Evolutionary conservation across 768 basidiomycete species (phyloP).

Genomic region (Dacryopinax primogenitus): DNA sequence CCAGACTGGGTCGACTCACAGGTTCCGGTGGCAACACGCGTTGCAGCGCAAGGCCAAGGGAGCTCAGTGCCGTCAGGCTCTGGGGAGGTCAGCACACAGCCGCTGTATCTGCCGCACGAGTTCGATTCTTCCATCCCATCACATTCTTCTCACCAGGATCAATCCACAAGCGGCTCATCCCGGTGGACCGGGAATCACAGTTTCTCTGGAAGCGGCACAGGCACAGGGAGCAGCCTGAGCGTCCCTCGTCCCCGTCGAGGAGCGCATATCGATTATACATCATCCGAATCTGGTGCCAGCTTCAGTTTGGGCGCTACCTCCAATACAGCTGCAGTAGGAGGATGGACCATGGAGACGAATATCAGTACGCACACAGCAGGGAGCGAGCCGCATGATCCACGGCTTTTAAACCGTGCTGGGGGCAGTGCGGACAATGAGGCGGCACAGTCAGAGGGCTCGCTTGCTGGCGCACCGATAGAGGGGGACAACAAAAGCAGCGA

Average conservation of each 20-base stretch:
- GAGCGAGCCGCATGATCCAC: not conserved
- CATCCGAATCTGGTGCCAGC: not conserved
- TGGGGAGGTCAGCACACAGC: not conserved
- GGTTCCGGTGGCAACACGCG: not conserved
- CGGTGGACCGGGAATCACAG: not conserved
- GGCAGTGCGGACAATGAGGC: slow-evolving; percentile 3
- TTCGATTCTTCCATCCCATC: not conserved
- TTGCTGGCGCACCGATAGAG: not conserved
- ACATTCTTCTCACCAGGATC: not conserved
- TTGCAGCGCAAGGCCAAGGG: not conserved
- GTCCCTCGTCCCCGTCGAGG: not conserved
- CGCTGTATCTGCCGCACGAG: not conserved
- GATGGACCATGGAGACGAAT: slow-evolving; percentile 4
- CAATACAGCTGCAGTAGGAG: not conserved
- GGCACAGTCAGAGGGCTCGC: slow-evolving; percentile 2
- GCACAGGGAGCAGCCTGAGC: not conserved
- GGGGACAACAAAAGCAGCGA: not conserved
- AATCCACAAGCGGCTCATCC: not conserved
- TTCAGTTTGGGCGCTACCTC: not conserved
- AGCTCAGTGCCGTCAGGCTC: not conserved
- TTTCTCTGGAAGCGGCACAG: not conserved
- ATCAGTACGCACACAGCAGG: not conserved
- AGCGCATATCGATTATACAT: slow-evolving; percentile 2
- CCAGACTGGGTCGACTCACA: not conserved
- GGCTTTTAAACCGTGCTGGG: not conserved